phyloP scores from a whole-genome alignment of 257 asterid genomes.

The Gentiana macrophylla region DNA sequence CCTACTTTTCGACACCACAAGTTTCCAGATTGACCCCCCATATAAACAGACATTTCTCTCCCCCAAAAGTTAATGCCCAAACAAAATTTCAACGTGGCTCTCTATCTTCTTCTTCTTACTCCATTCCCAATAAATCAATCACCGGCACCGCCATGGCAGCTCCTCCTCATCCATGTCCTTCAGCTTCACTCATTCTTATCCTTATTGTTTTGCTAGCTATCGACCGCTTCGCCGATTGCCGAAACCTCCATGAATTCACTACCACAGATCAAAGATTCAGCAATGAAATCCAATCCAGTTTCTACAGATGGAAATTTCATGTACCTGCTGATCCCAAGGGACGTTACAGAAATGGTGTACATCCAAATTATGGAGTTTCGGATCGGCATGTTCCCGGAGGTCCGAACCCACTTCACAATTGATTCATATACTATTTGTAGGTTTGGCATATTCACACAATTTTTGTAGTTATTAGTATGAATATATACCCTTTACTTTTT shows the following conservation, averaged over 20 bases:
- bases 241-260: conserved; percentile 7
- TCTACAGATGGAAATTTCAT: conserved; percentile 19
- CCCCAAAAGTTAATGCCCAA: conserved; percentile 12
- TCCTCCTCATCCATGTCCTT: conserved; percentile 7
- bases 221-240: conserved; percentile 23
- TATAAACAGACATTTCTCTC: conserved; percentile 18
- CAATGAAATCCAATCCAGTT: conserved; percentile 7
- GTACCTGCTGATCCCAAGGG: conserved; percentile 17
- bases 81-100: conserved; percentile 11
- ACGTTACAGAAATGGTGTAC: conserved; percentile 14
- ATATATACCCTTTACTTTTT: neutral
- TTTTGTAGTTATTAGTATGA: conserved; percentile 15
- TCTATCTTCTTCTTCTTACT: conserved; percentile 6
- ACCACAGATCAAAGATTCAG: conserved; percentile 8
- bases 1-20: neutral
- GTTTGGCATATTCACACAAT: neutral
- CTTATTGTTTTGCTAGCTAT: conserved; percentile 12
- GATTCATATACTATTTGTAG: conserved; percentile 1
- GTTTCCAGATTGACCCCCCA: conserved; percentile 9
- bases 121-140: conserved; percentile 1
- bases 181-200: conserved; percentile 12
- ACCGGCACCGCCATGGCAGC: conserved; percentile 19
- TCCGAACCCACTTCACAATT: conserved; percentile 58
- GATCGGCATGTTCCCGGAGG: conserved; percentile 40
- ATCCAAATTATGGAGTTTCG: conserved; percentile 17